Evolutionary conservation across 176 grass and related monocot species (phyloP), one percentile per base, ranked within the genome.

Genomic region (Phoenix roebelenii): DNA sequence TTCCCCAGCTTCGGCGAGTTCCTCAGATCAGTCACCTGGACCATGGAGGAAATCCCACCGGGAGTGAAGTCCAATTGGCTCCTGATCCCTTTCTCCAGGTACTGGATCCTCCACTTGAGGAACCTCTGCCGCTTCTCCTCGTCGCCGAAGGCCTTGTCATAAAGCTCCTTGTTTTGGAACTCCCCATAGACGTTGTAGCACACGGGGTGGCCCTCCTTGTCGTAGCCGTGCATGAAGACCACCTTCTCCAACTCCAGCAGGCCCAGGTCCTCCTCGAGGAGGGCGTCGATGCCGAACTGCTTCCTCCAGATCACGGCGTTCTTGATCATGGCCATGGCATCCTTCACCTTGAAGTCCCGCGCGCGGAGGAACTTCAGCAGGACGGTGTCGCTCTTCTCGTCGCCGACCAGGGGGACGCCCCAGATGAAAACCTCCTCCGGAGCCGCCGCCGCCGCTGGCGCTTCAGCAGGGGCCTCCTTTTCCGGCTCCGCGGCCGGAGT

Each of bases 91-190:
- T 85, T 83, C 75, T 97, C 92, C 61, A 97, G 74, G 55, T 88
- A 78, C 78, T 91, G 92, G 79, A 97, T 90, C 65, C 92, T 79
- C 92, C 92, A 97, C 69, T 97, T 97, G 78, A 97, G 88, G 79
- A 97, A 97, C 68, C 83, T 74, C 66, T 85, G 77, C 28, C 92
- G 65, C 75, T 91, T 91, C 75, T 97, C 92, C 49, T 90, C 92
- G 70, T 88, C 84, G 39, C 87, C 78, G 62, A 97, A 97, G 20
- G 84, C 81, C 84, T 91, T 97, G 72, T 97, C 92, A 67, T 97
- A 91, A 17, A 97, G 72, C 1, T 97, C 87, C 84, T 97, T 97
- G 84, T 85, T 89, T 62, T 91, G 92, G 79, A 97, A 97, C 73
- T 97, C 87, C 7, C 84, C 87, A 58, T 91, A 97, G 25, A 91